Percentiles rank a stretch among this genome's conserved stretches.
phyloP scores from a whole-genome alignment of 805 yeast species.

The Barnettozyma salicaria region DNA sequence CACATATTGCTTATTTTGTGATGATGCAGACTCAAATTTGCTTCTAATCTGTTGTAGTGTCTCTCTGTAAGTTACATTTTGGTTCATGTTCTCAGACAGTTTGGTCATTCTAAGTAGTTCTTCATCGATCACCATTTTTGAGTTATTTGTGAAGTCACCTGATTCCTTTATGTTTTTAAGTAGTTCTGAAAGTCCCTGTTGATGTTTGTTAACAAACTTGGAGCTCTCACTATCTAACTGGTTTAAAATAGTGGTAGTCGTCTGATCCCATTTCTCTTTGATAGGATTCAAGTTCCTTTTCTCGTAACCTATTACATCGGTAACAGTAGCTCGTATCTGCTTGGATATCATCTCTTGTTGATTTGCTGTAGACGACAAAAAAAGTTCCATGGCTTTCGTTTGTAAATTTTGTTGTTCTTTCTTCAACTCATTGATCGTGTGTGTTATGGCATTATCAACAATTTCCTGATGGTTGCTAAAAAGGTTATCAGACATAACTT shows the following conservation, averaged over 20 bases:
- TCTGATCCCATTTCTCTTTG: conserved; percentile 18
- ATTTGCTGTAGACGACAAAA: conserved; percentile 16
- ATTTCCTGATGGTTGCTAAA: conserved; percentile 22
- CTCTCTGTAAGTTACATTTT: neutral
- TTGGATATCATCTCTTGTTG: conserved; percentile 17
- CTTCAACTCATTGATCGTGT: conserved; percentile 16
- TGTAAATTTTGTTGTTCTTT: conserved; percentile 18
- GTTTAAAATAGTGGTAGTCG: conserved; percentile 20
- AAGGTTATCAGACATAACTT: conserved; percentile 16
- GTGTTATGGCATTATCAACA: conserved; percentile 12
- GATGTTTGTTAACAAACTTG: conserved; percentile 9
- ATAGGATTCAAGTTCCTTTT: conserved; percentile 12
- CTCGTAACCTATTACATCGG: conserved; percentile 18
- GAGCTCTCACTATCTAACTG: conserved; percentile 17
- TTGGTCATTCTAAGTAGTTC: conserved; percentile 16
- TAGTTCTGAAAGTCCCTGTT: conserved; percentile 9
- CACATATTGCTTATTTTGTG: neutral
- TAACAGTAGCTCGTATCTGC: conserved; percentile 14
- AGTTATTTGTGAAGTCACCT: conserved; percentile 12
- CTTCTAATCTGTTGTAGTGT: conserved; percentile 7
- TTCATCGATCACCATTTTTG: conserved; percentile 14
- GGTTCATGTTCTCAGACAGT: conserved; percentile 5
- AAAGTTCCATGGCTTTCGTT: conserved; percentile 17
- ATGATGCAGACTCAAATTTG: conserved; percentile 2
- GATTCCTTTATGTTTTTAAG: conserved; percentile 14